Evolutionary conservation across 495 filamentous ascomycete species (phyloP), one percentile per base, ranked within the genome.

Genomic region (Xylaria telfairii): DNA sequence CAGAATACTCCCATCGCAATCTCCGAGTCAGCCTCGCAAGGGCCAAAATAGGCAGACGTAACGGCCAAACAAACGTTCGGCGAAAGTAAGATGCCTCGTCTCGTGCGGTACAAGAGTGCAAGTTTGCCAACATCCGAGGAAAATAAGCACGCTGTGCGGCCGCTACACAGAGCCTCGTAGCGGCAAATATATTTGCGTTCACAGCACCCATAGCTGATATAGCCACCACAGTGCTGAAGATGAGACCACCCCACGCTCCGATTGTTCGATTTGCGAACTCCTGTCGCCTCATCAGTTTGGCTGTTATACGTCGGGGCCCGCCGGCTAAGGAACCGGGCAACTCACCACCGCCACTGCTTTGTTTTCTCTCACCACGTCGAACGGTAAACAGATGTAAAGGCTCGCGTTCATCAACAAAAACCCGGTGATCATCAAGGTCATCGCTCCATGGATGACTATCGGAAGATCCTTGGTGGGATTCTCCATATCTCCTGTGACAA

Each of bases 401-500:
- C 75, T 68, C 42, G 73, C 72, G 62, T 75, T 78, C 66, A 75
- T 71, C n/a, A 74, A 64, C 59, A 74, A 67, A 68, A 80, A 82
- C 21, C 75, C 77, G 60, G 66, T 63, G 13, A 81, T 76, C n/a
- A 83, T 76, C 4, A 76, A 54, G 41, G 70, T 42, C 75, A 79
- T 81, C 2, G 74, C 74, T 21, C 67, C 57, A 71, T 80, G 73
- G 53, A 81, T 74, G 15, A 77, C 70, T 6, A 70, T 68, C 17
- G 77, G 78, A 53, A 80, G 72, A 63, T 74, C 69, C 54, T 56
- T 69, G 15, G 62, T 61, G 41, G 76, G 74, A 49, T 80, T 72
- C 17, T 61, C 65, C 75, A 80, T 80, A 34, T 80, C 80, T 49
- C 80, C 80, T 1, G 73, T 72, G 37, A 82, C 76, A 63, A 77